Conservation (phyloP, 352 stramenopile species). For the Pythium folliculosum region DNA sequence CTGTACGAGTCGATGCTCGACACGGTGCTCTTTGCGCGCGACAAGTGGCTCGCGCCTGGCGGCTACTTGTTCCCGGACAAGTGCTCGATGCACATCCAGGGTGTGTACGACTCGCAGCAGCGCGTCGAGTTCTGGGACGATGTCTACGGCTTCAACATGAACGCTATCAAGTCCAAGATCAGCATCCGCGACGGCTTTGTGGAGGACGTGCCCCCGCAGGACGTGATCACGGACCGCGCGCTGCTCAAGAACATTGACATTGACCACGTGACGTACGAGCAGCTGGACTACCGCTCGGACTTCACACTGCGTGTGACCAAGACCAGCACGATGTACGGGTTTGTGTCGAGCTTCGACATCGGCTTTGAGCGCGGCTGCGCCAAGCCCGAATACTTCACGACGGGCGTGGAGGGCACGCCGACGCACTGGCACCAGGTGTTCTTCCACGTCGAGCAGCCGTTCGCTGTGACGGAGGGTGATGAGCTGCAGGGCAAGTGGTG, state of each 20-base stretch:
- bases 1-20: slow-evolving; percentile 99
- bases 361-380: slow-evolving; percentile 92
- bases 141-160: slow-evolving; percentile 99
- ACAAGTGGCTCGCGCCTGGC: slow-evolving; percentile 95
- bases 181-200: slow-evolving; percentile 96
- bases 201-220: slow-evolving; percentile 90
- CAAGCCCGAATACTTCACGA: slow-evolving; percentile 96
- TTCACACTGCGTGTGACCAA: slow-evolving; percentile 89
- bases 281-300: slow-evolving; percentile 92
- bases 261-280: slow-evolving; percentile 88
- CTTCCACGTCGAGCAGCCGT: slow-evolving; percentile 92
- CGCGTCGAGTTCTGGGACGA: slow-evolving; percentile 94
- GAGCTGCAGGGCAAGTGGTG: slow-evolving; percentile 83
- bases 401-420: slow-evolving; percentile 84
- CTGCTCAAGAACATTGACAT: slow-evolving; percentile 90
- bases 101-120: slow-evolving; percentile 64
- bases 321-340: slow-evolving; percentile 93
- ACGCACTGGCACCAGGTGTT: slow-evolving; percentile 99
- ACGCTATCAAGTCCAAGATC: slow-evolving; percentile 93
- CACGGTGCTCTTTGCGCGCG: slow-evolving; percentile 95
- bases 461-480: slow-evolving; percentile 79
- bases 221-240: slow-evolving; percentile 88
- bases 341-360: slow-evolving; percentile 98
- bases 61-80: slow-evolving; percentile 98
- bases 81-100: slow-evolving; percentile 94